A percentile compares a stretch with the other conserved stretches of the same genome.
These are phyloP conservation scores for Acer campestre DNA, from an alignment of 345 rosid genomes.

Conservation along the genomic window DNA sequence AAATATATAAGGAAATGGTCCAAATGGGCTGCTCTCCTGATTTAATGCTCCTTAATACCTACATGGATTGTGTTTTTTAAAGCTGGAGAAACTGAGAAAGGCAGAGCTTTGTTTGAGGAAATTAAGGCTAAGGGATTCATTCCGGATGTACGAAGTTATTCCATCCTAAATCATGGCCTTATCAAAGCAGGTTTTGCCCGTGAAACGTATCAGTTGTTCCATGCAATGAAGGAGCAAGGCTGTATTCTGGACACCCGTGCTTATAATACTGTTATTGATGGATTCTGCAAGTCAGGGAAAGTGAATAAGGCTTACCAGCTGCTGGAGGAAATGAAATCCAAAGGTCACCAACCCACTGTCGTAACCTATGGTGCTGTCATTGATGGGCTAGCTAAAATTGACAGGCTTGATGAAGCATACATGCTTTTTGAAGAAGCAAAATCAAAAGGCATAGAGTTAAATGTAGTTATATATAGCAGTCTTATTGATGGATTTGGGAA, in stretches of 20 bases:
- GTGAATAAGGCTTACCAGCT: slow-evolving; percentile 90
- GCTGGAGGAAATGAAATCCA: slow-evolving; percentile 95
- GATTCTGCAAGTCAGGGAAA: slow-evolving; percentile 93
- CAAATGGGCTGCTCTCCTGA: slow-evolving; percentile 68
- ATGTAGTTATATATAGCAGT: slow-evolving; percentile 80
- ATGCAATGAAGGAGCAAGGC: slow-evolving; percentile 92
- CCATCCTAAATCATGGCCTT: slow-evolving; percentile 76
- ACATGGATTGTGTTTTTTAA: slow-evolving; percentile 96
- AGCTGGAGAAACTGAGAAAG: slow-evolving; percentile 85
- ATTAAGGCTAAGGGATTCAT: slow-evolving; percentile 65
- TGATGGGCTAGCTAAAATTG: slow-evolving; percentile 88
- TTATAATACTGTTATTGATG: slow-evolving; percentile 82
- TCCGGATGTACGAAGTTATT: slow-evolving; percentile 83
- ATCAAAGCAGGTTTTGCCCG: slow-evolving; percentile 83
- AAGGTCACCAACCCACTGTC: slow-evolving; percentile 75
- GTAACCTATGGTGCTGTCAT: slow-evolving; percentile 91
- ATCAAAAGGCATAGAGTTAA: slow-evolving; percentile 65
- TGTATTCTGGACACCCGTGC: slow-evolving; percentile 82
- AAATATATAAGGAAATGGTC: slow-evolving; percentile 87
- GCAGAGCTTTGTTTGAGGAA: slow-evolving; percentile 80
- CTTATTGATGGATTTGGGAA: slow-evolving; percentile 96
- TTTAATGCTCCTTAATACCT: slow-evolving; percentile 74
- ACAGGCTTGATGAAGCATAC: slow-evolving; percentile 97
- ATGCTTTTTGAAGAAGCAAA: slow-evolving; percentile 98
- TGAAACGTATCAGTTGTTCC: slow-evolving; percentile 74